These are phyloP conservation scores for Aspergillus hancockii DNA, from an alignment of 495 filamentous ascomycete species.

Conservation along the genomic window DNA sequence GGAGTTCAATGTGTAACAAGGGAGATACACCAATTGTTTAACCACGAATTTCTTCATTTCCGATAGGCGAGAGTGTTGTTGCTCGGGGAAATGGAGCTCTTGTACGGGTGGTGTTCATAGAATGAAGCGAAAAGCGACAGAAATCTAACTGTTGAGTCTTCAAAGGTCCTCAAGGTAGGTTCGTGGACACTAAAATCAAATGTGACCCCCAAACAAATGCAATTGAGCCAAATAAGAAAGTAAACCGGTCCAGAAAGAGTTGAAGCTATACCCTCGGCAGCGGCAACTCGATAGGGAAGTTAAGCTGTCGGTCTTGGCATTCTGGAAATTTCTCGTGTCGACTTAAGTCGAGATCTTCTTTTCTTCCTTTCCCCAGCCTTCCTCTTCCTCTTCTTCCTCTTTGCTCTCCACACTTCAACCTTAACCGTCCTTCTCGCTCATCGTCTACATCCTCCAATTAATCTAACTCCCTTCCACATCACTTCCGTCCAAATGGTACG, in stretches of 20 bases:
- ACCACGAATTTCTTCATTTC: conserved; percentile 4
- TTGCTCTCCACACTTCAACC: conserved; percentile 29
- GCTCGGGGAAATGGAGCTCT: conserved; percentile 25
- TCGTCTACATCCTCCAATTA: background rate
- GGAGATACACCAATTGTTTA: conserved; percentile 5
- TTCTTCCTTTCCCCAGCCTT: conserved; percentile 29
- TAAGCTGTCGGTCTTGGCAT: conserved; percentile 49
- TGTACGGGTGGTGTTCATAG: background rate
- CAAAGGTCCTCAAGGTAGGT: background rate
- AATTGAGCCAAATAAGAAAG: background rate
- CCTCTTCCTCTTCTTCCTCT: conserved; percentile 26
- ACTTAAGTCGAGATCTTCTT: conserved; percentile 39
- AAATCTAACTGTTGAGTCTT: background rate
- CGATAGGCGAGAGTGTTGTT: conserved; percentile 4
- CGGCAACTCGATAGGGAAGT: conserved; percentile 8
- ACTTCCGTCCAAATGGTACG: conserved; percentile 32
- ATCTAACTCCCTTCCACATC: conserved; percentile 13
- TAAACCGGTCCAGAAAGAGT: background rate
- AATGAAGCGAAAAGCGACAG: background rate
- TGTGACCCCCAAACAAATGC: background rate
- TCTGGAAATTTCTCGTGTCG: conserved; percentile 55
- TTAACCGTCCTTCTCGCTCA: conserved; percentile 13
- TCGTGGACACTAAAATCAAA: background rate
- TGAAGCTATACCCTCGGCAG: conserved; percentile 36
- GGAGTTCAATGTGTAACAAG: conserved; percentile 30